Conservation (phyloP, 305 asterid species). For the Stenogyne calaminthoides region DNA sequence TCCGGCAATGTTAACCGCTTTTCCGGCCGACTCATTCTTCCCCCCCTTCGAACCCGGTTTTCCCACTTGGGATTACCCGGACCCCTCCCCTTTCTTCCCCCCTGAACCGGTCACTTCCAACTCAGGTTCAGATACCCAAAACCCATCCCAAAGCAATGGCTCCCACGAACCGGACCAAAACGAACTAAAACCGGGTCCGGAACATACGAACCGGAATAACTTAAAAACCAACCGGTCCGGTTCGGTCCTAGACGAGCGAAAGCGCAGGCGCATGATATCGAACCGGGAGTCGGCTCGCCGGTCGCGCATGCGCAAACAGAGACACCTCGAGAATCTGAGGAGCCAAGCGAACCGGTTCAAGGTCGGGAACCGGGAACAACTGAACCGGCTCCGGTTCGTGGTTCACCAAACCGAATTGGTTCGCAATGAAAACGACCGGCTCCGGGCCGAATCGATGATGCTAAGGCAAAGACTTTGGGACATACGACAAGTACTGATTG, state of each 20-base stretch:
- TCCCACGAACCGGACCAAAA: constrained; percentile 38
- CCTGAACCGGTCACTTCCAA: constrained; percentile 49
- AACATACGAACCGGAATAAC: constrained; percentile 23
- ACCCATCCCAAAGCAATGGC: constrained; percentile 37
- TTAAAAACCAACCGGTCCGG: constrained; percentile 27
- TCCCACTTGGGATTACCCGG: constrained; percentile 49
- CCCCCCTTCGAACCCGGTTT: constrained; percentile 58
- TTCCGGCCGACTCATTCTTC: constrained; percentile 46
- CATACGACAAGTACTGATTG: constrained; percentile 65
- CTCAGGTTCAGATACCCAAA: constrained; percentile 52
- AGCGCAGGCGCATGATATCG: constrained; percentile 75
- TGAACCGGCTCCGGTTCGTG: constrained; percentile 56
- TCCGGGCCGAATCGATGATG: constrained; percentile 57
- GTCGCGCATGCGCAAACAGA: constrained; percentile 87
- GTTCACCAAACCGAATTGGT: constrained; percentile 45
- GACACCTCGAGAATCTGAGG: constrained; percentile 80
- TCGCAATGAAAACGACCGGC: constrained; percentile 50
- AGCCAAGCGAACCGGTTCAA: constrained; percentile 58
- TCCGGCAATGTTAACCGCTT: constrained; percentile 63
- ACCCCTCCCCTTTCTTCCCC: constrained; percentile 33
- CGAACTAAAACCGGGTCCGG: constrained; percentile 29
- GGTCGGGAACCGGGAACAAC: constrained; percentile 54
- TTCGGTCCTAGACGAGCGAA: constrained; percentile 52
- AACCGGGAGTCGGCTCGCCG: constrained; percentile 90
- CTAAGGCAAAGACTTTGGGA: constrained; percentile 75